A percentile compares a stretch with the other conserved stretches of the same genome.
These are phyloP conservation scores for Coemansia sp. DNA, from an alignment of 192 early-diverging fungal species.

Conservation along the genomic window DNA sequence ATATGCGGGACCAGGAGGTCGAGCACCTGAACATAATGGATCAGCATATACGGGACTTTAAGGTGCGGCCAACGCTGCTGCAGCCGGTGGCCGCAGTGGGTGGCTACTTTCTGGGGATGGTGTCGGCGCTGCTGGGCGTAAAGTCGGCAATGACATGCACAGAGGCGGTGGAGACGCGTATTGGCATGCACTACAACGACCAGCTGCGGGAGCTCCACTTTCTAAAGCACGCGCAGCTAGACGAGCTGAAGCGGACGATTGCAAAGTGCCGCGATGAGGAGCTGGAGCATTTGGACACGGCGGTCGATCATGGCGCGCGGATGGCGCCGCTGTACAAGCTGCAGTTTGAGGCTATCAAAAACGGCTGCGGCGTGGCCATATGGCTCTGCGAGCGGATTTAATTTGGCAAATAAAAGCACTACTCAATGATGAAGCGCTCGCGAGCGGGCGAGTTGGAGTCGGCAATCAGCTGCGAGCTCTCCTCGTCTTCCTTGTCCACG, in stretches of 20 bases:
- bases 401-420: background rate
- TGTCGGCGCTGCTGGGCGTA: slow-evolving; percentile 85
- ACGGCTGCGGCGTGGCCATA: slow-evolving; percentile 89
- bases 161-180: slow-evolving; percentile 94
- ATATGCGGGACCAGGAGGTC: slow-evolving; percentile 97
- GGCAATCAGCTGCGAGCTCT: slow-evolving; percentile 7
- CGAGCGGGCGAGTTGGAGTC: slow-evolving; percentile 4
- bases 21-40: slow-evolving; percentile 78
- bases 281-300: slow-evolving; percentile 87
- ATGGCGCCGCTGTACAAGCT: slow-evolving; percentile 74
- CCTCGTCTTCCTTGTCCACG: slow-evolving; percentile 8
- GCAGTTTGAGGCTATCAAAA: slow-evolving; percentile 72
- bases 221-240: slow-evolving; percentile 66
- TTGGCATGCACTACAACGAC: slow-evolving; percentile 95
- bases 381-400: slow-evolving; percentile 84
- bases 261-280: slow-evolving; percentile 92
- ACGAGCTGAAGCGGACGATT: slow-evolving; percentile 57
- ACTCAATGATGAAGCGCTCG: slow-evolving; percentile 36
- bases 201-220: slow-evolving; percentile 80
- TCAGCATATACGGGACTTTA: slow-evolving; percentile 64
- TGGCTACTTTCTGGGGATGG: slow-evolving; percentile 80
- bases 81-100: slow-evolving; percentile 82
- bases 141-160: slow-evolving; percentile 99
- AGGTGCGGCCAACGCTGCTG: slow-evolving; percentile 81
- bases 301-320: slow-evolving; percentile 78